A percentile compares a stretch with the other conserved stretches of the same genome.
Conservation (phyloP, 2,329 filamentous ascomycete genomes). For the Ceratocystis cacaofunesta region DNA sequence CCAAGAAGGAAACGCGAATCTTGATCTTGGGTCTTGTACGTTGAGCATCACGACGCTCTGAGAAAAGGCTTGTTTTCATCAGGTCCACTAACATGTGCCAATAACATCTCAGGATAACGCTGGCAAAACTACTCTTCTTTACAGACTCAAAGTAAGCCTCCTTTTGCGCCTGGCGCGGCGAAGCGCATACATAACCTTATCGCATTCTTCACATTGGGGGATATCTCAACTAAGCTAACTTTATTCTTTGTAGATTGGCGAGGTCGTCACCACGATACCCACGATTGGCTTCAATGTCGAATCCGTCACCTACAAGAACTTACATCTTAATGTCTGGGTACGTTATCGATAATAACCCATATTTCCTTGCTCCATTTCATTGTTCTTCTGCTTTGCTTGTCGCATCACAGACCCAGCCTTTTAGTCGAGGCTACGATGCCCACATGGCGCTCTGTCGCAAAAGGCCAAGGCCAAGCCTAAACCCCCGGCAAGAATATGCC, state of each 20-base stretch:
- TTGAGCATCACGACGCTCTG: constrained; percentile 8
- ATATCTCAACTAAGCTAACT: constrained; percentile 11
- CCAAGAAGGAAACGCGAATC: constrained; percentile 97
- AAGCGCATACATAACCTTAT: constrained; percentile 1
- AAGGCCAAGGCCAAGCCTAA: neutral
- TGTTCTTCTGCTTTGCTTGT: neutral
- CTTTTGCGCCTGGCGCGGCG: neutral
- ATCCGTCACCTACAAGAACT: constrained; percentile 93
- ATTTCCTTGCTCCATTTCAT: neutral
- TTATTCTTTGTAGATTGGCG: constrained; percentile 56
- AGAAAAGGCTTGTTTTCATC: neutral
- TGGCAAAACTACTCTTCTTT: constrained; percentile 91
- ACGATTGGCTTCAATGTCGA: constrained; percentile 99
- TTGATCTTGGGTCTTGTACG: constrained; percentile 83
- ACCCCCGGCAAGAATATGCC: no score
- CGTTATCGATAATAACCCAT: constrained; percentile 20
- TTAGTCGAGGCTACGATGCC: constrained; percentile 4
- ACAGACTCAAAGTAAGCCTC: constrained; percentile 68
- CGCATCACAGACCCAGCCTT: neutral
- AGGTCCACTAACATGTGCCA: neutral
- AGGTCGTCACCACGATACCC: constrained; percentile 97
- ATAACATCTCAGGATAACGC: constrained; percentile 66
- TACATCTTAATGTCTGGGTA: constrained; percentile 99
- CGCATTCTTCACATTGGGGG: constrained; percentile 1
- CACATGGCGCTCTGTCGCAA: neutral